phyloP scores from a whole-genome alignment of 805 yeast species.

The Komagataella pseudopastoris region DNA sequence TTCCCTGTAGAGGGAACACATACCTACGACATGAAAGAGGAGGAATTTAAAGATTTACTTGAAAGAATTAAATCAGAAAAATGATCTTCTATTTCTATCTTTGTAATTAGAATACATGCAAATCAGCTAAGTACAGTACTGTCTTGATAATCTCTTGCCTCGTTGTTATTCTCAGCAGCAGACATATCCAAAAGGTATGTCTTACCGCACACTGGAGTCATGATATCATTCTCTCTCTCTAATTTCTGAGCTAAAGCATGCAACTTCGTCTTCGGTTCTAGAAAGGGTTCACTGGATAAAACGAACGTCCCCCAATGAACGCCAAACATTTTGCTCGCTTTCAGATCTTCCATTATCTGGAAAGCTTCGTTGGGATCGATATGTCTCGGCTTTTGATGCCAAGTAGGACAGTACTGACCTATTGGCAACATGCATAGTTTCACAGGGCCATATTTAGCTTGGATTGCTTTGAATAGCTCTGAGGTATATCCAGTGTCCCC shows the following conservation, averaged over 20 bases:
- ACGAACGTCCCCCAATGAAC: constrained; percentile 97
- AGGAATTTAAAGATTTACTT: constrained; percentile 33
- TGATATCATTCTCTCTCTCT: constrained; percentile 23
- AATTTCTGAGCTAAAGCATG: constrained; percentile 31
- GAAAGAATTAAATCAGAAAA: background rate
- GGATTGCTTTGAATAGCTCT: constrained; percentile 58
- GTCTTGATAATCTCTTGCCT: constrained; percentile 7
- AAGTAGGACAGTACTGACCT: constrained; percentile 89
- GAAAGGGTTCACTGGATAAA: constrained; percentile 72
- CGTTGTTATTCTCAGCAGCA: constrained; percentile 7
- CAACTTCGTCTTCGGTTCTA: constrained; percentile 65
- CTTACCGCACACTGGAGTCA: constrained; percentile 66
- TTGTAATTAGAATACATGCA: background rate
- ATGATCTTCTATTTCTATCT: background rate
- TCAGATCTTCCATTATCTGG: constrained; percentile 48
- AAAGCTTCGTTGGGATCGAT: constrained; percentile 71
- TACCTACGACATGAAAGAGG: constrained; percentile 57
- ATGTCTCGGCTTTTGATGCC: constrained; percentile 90
- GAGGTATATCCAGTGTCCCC: constrained; percentile 90
- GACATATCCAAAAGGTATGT: constrained; percentile 41
- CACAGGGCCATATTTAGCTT: constrained; percentile 49
- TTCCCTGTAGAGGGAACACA: constrained; percentile 57
- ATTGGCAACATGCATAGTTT: constrained; percentile 71
- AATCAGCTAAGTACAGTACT: background rate
- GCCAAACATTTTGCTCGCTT: constrained; percentile 57